Base-by-base conservation (phyloP, 306 rosid genomes). In the Vigna hirtella region DNA sequence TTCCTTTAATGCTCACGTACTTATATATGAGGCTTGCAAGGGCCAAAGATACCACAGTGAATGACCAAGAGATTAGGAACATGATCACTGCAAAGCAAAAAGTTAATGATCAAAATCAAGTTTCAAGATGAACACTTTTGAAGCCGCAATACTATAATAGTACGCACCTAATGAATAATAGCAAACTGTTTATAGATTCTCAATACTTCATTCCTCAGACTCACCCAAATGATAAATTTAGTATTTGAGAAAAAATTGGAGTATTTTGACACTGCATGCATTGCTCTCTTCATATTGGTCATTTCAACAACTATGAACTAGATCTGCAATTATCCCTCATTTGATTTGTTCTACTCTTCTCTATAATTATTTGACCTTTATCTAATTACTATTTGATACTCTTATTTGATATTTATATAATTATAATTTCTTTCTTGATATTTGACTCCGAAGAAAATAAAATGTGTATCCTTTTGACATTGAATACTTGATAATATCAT, bases 31-130 rank as follows among this genome's bases (percentile, higher is more conserved):
- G 94, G 89, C 97, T 93, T 64, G 97, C 98, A 79, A 96, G 99
- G 90, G 90, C 97, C 74, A 96, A 84, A 68, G 98, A 81, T 61
- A 96, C 98, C 70, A 96, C 89, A 1, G 99, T 93, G 93, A 96
- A 96, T 63, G 98, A 63, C 99, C 99, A 96, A 32, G 99, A 96
- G 86, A 96, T 96, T 88, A 96, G 87, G 91, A 96, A 96, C 99
- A 96, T 96, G 72, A 96, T 96, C 74, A 96, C 99, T 96, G 96
- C 89, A 88, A 50, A 56, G 56, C 38, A 82, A 86, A 81, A 83
- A 78, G 16, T 17, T 65, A 66, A 70, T 24, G 66, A 16, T 70
- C 79, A 58, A 76, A 38, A 53, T 59, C 72, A 48, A 78, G 38
- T 36, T 63, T 64, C 61, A 59, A 63, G 6, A 66, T 42, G 70